Conservation (phyloP, 306 rosid genomes). For the Ammopiptanthus mongolicus region DNA sequence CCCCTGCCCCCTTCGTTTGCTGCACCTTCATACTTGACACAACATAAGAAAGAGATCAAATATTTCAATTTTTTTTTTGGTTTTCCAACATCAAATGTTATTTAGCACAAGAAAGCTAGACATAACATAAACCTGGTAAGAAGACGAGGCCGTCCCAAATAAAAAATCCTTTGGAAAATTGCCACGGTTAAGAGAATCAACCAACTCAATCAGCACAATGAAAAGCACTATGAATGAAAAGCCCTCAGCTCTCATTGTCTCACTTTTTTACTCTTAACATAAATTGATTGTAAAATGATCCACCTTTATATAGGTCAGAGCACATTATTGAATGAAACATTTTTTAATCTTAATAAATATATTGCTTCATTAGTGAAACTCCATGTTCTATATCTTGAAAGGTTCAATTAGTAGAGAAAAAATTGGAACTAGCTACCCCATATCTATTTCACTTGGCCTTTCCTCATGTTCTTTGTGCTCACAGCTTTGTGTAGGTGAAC, state of each 20-base stretch:
- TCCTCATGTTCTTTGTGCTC: conserved; percentile 19
- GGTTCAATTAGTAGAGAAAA: background rate
- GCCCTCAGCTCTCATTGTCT: conserved; percentile 11
- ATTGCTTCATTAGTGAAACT: background rate
- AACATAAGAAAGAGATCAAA: background rate
- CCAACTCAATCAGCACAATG: conserved; percentile 5
- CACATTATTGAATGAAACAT: background rate
- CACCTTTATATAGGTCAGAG: background rate
- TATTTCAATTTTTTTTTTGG: background rate
- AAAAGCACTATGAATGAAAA: background rate
- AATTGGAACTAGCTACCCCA: background rate
- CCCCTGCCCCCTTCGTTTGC: conserved; percentile 38
- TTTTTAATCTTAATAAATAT: background rate
- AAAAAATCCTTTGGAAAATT: conserved; percentile 34
- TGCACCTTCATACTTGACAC: conserved; percentile 51
- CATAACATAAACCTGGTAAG: conserved; percentile 38
- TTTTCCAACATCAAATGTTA: background rate
- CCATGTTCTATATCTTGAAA: background rate
- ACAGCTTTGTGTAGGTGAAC: background rate
- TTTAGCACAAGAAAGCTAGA: background rate
- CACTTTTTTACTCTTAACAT: background rate
- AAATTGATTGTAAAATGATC: background rate
- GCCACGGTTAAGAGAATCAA: conserved; percentile 27
- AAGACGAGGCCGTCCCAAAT: conserved; percentile 40
- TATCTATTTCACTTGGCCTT: conserved; percentile 20